Base-by-base conservation (phyloP, 2,329 filamentous ascomycete genomes). In the Tolypocladium capitatum region DNA sequence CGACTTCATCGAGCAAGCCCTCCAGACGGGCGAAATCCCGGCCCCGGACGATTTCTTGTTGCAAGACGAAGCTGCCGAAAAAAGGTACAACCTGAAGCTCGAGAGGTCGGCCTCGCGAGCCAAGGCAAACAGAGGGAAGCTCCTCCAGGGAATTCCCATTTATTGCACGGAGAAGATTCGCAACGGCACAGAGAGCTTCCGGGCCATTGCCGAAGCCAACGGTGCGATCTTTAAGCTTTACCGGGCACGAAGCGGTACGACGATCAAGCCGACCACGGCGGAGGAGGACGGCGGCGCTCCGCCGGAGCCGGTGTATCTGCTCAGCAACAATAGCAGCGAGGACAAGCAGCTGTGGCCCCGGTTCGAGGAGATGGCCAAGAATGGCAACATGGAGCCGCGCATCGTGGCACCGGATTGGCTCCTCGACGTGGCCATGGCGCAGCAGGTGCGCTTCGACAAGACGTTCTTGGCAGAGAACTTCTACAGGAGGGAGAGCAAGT, bases 361-460 rank as follows among this genome's bases (percentile, higher is more conserved):
- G 50, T 98, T 98, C 63, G 74, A 80, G 48, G 79, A 85, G 46
- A 82, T 94, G 77, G 90, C 86, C 2, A 69, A 74, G 52, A 83
- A 82, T 55, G 83, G 86, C 41, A 83, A 86, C 60, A 89, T 91
- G 76, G 76, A 82, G 54, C 83, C 90, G 3, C 75, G 85, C 46
- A 81, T 98, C 36, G 88, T 96, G 24, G 78, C 77, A 43, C 78
- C 85, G 3, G 90, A 98, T 61, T 98, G 92, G 92, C 64, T 98
- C 57, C 69, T 98, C 49, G 84, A 90, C 59, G 82, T 89, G 50
- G 87, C 88, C 5, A 91, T 98, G 86, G 81, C 79, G 57, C 92
- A 98, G 67, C 75, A 88, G 64, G 70, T 92, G 52, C 71, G 72
- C n/a, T 83, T 80, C 64, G 72, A 81, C 48, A 68, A 81, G 36